Evolutionary conservation across 495 filamentous ascomycete species (phyloP).

Genomic region (Letharia columbiana): DNA sequence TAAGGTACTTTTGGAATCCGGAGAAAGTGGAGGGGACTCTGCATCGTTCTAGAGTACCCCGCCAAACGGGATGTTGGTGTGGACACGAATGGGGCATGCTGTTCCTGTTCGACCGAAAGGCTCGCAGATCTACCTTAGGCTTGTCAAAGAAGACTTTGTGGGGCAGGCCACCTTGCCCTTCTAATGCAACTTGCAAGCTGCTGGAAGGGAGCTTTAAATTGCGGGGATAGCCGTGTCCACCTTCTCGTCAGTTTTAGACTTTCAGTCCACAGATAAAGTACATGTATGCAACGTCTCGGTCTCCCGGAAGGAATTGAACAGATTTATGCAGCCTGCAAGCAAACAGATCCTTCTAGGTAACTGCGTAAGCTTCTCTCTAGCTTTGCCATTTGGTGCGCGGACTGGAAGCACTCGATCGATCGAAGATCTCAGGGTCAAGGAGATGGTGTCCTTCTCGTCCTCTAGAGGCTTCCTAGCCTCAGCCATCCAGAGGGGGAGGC

Average conservation of each 20-base stretch:
- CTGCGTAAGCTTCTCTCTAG: not conserved
- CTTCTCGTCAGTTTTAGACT: not conserved
- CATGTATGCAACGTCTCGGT: conserved; percentile 2
- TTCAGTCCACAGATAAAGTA: no score
- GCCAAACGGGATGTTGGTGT: not conserved
- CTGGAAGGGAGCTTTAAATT: not conserved
- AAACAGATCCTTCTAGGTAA: not conserved
- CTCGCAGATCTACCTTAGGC: not conserved
- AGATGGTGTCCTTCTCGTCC: not conserved
- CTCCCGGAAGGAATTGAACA: conserved; percentile 3
- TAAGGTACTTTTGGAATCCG: not conserved
- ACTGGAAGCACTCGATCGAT: not conserved
- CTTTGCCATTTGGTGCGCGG: not conserved
- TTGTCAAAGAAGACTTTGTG: not conserved
- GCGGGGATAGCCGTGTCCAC: conserved; percentile 8
- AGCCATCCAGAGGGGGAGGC: not conserved
- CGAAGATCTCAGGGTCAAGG: not conserved
- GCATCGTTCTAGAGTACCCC: not conserved
- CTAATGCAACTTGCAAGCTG: not conserved
- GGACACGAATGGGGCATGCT: not conserved
- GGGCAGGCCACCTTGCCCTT: not conserved
- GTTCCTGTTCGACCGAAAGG: not conserved
- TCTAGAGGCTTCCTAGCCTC: not conserved
- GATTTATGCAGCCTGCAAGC: not conserved
- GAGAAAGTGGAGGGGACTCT: not conserved